Conservation (phyloP, 116 monocot species). For the Phalaenopsis hybrid region DNA sequence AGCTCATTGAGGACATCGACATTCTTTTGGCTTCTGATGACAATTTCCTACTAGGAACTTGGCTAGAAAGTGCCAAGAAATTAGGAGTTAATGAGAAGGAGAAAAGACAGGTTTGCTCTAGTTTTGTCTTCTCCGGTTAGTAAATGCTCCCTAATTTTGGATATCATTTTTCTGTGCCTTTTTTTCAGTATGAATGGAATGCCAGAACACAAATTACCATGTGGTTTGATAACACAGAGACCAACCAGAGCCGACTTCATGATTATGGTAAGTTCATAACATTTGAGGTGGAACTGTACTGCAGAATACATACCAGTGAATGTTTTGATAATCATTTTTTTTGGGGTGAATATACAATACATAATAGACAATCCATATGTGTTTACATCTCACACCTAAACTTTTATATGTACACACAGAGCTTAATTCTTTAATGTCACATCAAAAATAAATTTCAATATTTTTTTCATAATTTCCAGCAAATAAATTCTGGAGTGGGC, state of each 20-base stretch:
- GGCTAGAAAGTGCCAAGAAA: conserved; percentile 73
- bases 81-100: conserved; percentile 48
- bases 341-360: too few relatives aligned
- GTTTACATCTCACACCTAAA: too few relatives aligned
- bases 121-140: not conserved
- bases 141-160: not conserved
- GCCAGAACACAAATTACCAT: conserved; percentile 98
- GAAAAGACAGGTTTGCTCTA: conserved; percentile 37
- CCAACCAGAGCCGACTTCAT: conserved; percentile 84
- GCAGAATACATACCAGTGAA: not conserved
- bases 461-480: conserved; percentile 27
- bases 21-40: conserved; percentile 75
- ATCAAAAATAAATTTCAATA: too few relatives aligned
- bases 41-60: conserved; percentile 84
- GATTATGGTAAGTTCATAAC: conserved; percentile 66
- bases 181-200: conserved; percentile 89
- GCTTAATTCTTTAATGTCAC: too few relatives aligned
- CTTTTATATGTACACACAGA: too few relatives aligned
- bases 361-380: too few relatives aligned
- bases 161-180: not conserved
- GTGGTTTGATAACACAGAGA: conserved; percentile 85
- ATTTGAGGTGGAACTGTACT: not conserved
- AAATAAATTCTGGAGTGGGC: conserved; percentile 92
- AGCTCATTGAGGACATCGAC: conserved; percentile 67
- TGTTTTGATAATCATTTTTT: conserved; percentile 2